Percentiles rank a stretch among this genome's conserved stretches.
These are phyloP conservation scores for Dendrobium officinale DNA, from an alignment of 106 monocot genomes.

Conservation along the genomic window DNA sequence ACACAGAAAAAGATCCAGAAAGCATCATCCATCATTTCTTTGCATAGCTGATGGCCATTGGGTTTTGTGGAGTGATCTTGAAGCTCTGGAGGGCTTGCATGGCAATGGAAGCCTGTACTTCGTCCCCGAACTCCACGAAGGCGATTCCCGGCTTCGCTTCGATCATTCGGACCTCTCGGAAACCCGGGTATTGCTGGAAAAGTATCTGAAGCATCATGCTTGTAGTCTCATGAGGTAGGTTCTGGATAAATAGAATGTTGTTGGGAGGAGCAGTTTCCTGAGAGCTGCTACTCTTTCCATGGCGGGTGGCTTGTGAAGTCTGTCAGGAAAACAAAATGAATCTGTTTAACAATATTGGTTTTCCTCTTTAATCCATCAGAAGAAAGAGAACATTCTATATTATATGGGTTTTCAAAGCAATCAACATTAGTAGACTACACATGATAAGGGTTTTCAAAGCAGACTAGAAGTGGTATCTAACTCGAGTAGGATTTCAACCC, in stretches of 20 bases:
- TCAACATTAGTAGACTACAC: no score
- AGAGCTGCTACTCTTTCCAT: slow-evolving; percentile 20
- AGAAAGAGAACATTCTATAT: no score
- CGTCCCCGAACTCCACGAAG: slow-evolving; percentile 87
- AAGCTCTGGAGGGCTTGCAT: slow-evolving; percentile 94
- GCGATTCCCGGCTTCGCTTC: slow-evolving; percentile 94
- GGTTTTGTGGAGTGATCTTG: slow-evolving; percentile 89
- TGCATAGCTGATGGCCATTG: slow-evolving; percentile 78
- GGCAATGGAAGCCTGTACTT: slow-evolving; percentile 65
- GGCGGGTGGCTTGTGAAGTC: slow-evolving; percentile 44
- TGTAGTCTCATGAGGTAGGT: slow-evolving; percentile 85
- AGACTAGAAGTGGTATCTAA: no score
- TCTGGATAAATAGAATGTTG: slow-evolving; percentile 92
- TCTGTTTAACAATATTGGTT: no score
- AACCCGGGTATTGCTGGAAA: slow-evolving; percentile 93
- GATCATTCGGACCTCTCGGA: slow-evolving; percentile 86
- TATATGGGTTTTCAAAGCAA: no score
- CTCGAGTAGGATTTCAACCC: no score
- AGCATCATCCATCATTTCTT: slow-evolving; percentile 55
- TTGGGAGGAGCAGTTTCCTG: slow-evolving; percentile 69
- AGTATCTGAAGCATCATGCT: slow-evolving; percentile 93
- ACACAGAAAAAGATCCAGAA: no score
- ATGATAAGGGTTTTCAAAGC: no score
- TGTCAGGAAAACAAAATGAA: slow-evolving; percentile 12
- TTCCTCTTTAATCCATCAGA: no score